Base-by-base conservation (phyloP, 441 rosid species). In the Populus tomentosa region DNA sequence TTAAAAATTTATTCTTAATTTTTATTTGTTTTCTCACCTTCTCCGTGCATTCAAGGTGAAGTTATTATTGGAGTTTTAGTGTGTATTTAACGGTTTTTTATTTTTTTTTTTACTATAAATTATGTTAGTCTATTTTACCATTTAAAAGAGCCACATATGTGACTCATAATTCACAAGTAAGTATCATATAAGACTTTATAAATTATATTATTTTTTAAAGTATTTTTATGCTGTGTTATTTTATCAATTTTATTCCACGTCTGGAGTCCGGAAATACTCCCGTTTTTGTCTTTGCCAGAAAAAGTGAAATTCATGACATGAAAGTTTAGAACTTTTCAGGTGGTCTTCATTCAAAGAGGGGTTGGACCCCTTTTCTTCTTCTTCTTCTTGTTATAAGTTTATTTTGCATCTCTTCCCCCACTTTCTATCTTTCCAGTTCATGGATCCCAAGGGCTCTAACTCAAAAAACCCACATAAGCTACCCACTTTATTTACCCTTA, bases 371-470 rank as follows among this genome's bases (percentile, higher is more conserved):
- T 30, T 30, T 30, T 30, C 32, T 30, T 30, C 32, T 30, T 30
- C 32, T 30, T 30, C 4, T 30, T 30, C 4, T 30, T 30, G 4
- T 30, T 30, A 30, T 30, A 21, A 20, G 59, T 72, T 71, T 67
- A 70, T 77, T 70, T 79, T 85, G 76, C 80, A 79, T 82, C 83
- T 78, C 75, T 33, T 59, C 16, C 20, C 9, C 28, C 40, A 46
- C 53, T 50, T 50, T 16, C 59, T 14, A 50, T 30, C 32, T 30
- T 30, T 30, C 32, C 32, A 30, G 32, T 30, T 84, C 85, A 93
- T 94, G 96, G 98, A 91, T 91, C 93, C 96, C 90, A 93, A 93
- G 91, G 84, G 80, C 88, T 86, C 89, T 42, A 90, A 84, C 71
- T 69, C 79, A 62, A 75, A 78, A 33, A 71, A 70, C 72, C 81